Percentiles rank a stretch among this genome's conserved stretches.
Evolutionary conservation across 2,329 filamentous ascomycete species (phyloP).

Genomic region (Nemania bipapillata): DNA sequence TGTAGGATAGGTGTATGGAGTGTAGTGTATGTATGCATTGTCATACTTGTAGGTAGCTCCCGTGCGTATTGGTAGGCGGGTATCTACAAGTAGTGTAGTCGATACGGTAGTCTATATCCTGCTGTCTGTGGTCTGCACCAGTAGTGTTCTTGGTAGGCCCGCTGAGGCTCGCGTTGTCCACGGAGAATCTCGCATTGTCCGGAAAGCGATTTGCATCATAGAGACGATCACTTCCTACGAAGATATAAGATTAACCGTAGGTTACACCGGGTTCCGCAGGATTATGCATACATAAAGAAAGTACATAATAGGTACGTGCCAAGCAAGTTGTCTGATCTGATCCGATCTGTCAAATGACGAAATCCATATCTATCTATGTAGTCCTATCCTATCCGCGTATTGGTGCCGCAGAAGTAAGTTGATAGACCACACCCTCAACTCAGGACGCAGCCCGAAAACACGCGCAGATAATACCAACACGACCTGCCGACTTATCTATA

Average conservation of each 20-base stretch:
- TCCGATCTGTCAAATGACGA: conserved; percentile 22
- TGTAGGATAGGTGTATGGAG: too few species aligned
- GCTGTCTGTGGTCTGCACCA: too few species aligned
- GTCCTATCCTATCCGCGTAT: conserved; percentile 3
- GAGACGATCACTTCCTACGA: conserved; percentile 23
- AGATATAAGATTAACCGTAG: conserved; percentile 14
- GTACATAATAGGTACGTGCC: too few species aligned
- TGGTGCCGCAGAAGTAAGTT: conserved; percentile 1
- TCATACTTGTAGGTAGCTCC: conserved; percentile 15
- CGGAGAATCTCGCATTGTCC: conserved; percentile 40
- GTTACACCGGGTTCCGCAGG: conserved; percentile 8
- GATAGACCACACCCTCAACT: not conserved
- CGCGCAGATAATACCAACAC: conserved; percentile 11
- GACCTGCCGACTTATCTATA: not conserved
- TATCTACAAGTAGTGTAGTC: too few species aligned
- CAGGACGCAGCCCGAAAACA: too few species aligned
- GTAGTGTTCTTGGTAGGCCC: not conserved
- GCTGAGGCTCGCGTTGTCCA: conserved; percentile 37
- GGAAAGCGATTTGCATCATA: conserved; percentile 35
- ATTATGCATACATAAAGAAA: too few species aligned
- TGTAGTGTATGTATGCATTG: too few species aligned
- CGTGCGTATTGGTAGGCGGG: not conserved
- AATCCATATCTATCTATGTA: conserved; percentile 2
- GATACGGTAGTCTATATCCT: too few species aligned
- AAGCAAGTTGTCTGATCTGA: too few species aligned